Evolutionary conservation across 164 flowering plant genomes (phyloP).

Genomic region (Nymphaea colorata): DNA sequence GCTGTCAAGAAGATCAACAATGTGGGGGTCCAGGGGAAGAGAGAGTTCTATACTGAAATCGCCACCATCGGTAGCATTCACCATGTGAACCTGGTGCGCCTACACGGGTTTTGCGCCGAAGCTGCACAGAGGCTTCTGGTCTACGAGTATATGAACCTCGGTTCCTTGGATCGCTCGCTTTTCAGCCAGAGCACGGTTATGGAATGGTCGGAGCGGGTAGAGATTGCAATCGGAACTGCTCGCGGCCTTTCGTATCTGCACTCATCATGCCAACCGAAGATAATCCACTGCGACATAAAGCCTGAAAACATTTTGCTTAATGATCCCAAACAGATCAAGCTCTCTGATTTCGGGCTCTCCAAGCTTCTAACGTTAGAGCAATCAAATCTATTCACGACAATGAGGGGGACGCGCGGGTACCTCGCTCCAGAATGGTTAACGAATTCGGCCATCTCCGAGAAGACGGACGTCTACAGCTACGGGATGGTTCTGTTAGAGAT

Average conservation of each 20-base stretch:
- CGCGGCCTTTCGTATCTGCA: slow-evolving; percentile 47
- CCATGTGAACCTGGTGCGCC: slow-evolving; percentile 66
- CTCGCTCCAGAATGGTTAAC: slow-evolving; percentile 98
- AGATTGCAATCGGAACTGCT: slow-evolving; percentile 61
- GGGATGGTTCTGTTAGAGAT: slow-evolving; percentile 90
- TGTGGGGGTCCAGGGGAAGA: slow-evolving; percentile 55
- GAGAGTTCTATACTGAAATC: slow-evolving; percentile 81
- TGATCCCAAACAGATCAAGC: slow-evolving; percentile 44
- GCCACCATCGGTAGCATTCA: slow-evolving; percentile 77
- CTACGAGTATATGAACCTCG: slow-evolving; percentile 82
- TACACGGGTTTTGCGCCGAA: slow-evolving; percentile 60
- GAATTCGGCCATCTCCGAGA: slow-evolving; percentile 72
- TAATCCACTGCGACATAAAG: slow-evolving; percentile 52
- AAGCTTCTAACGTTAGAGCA: slow-evolving; percentile 66
- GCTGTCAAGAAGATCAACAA: slow-evolving; percentile 76
- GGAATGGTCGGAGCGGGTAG: slow-evolving; percentile 83
- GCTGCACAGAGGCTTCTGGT: slow-evolving; percentile 59
- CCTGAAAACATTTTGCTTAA: slow-evolving; percentile 52
- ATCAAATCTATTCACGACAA: slow-evolving; percentile 67
- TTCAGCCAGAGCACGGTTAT: slow-evolving; percentile 56
- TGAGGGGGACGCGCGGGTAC: slow-evolving; percentile 94
- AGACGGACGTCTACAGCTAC: slow-evolving; percentile 87
- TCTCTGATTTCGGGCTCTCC: slow-evolving; percentile 88
- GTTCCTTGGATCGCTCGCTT: slow-evolving; percentile 64
- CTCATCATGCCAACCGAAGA: slow-evolving; percentile 41